Evolutionary conservation across 805 yeast species (phyloP), one percentile per base, ranked within the genome.

Genomic region (Kregervanrija pseudodelftensis): DNA sequence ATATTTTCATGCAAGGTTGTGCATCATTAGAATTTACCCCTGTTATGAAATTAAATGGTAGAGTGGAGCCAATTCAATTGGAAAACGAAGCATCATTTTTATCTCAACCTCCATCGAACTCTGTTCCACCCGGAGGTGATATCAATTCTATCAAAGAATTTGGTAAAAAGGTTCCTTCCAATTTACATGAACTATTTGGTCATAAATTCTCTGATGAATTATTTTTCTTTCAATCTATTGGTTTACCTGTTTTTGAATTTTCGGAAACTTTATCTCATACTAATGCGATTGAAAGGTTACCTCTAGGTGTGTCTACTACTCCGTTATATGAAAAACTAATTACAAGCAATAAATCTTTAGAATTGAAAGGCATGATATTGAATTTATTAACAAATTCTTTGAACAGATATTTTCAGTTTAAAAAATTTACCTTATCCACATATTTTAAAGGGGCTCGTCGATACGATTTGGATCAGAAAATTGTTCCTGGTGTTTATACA

Each of bases 191-290:
- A 39, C 76, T 89, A 39, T 73, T 93, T 40, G 88, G 95, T 9
- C 87, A 85, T 61, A 77, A 90, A 58, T 69, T 93, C 42, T 95
- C 97, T 2, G 85, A 87, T 43, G 98, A 90, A 64, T 72, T 84
- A 36, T 82, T 78, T 56, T 89, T 82, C 59, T 93, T 88, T 62
- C 79, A 79, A 58, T 82, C 95, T 1, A 63, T 84, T 46, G 98
- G 97, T 1, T 59, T 90, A 17, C 66, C 84, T 11, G 76, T 81
- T 8, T 65, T 82, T 5, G 80, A 79, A 46, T 61, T 86, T 17
- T 72, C 83, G 36, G 84, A 82, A 49, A 77, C 88, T 0, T 69
- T 90, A 14, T 72, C 82, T 1, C 77, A 77, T 46, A 93, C 88
- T 2, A 65, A 68, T 32, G 74, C 76, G 48, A 67, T 74, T 31